Conservation (phyloP, 106 monocot species). For the Narthecium ossifragum region DNA sequence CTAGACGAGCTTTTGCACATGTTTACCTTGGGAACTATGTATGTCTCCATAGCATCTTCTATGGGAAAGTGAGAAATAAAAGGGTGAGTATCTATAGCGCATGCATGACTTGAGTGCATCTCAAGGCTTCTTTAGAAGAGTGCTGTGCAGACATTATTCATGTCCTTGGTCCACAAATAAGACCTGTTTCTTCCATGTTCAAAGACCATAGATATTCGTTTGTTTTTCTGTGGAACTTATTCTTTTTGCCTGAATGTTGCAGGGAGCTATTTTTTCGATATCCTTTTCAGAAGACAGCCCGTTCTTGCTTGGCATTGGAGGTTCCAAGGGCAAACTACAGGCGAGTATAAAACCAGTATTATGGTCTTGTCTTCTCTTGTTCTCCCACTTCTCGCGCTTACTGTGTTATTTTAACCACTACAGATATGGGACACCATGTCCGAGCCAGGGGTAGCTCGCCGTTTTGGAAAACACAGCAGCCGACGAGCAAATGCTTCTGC, state of each 20-base stretch:
- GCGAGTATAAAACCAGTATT: conserved; percentile 11
- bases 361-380: not conserved
- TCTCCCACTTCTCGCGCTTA: not conserved
- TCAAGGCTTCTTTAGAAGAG: too few species aligned
- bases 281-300: conserved; percentile 67
- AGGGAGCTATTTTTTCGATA: conserved; percentile 62
- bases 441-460: conserved; percentile 20
- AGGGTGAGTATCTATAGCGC: too few species aligned
- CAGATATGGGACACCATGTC: conserved; percentile 39
- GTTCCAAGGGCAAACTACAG: conserved; percentile 49
- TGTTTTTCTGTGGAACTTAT: not conserved
- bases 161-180: not conserved
- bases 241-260: too few species aligned
- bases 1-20: too few species aligned
- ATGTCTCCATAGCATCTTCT: too few species aligned
- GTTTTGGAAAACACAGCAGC: conserved; percentile 18
- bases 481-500: not conserved
- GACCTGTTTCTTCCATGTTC: not conserved
- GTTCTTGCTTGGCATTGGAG: conserved; percentile 56
- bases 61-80: too few species aligned
- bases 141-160: not conserved
- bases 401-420: not conserved
- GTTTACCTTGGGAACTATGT: too few species aligned
- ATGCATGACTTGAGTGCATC: too few species aligned
- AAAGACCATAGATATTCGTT: not conserved